Conservation (phyloP, 768 basidiomycete genomes). For the Mycena polygramma region DNA sequence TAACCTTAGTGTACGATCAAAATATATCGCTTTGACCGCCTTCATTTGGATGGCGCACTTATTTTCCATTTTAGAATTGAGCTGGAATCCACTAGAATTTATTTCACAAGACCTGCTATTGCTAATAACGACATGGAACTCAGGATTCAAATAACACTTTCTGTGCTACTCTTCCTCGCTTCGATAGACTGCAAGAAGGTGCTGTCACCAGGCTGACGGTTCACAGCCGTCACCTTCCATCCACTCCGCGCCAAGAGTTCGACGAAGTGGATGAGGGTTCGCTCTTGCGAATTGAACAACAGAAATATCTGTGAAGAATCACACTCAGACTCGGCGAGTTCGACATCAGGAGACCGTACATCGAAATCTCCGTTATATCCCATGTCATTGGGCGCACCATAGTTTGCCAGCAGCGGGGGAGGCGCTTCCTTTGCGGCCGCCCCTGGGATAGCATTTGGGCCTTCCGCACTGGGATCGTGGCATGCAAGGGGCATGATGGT, state of each 20-base stretch:
- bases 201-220: constrained; percentile 40
- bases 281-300: constrained; percentile 54
- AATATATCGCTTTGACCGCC: too few species aligned
- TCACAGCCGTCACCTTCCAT: constrained; percentile 49
- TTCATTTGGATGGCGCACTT: too few species aligned
- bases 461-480: constrained; percentile 46
- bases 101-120: too few species aligned
- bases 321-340: background rate
- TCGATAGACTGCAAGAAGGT: constrained; percentile 42
- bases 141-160: too few species aligned
- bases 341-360: constrained; percentile 43
- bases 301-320: constrained; percentile 60
- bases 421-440: constrained; percentile 45
- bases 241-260: constrained; percentile 46
- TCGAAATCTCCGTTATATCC: constrained; percentile 52
- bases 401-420: constrained; percentile 54
- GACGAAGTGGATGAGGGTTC: constrained; percentile 50
- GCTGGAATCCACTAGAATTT: too few species aligned
- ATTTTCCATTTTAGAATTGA: too few species aligned
- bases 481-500: constrained; percentile 53
- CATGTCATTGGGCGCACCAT: constrained; percentile 53
- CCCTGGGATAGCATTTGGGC: too few species aligned
- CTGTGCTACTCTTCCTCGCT: constrained; percentile 38
- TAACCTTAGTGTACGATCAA: too few species aligned
- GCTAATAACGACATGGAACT: too few species aligned